Conservation (phyloP, 108 stramenopile species). For the Mediolabrus comicus region DNA sequence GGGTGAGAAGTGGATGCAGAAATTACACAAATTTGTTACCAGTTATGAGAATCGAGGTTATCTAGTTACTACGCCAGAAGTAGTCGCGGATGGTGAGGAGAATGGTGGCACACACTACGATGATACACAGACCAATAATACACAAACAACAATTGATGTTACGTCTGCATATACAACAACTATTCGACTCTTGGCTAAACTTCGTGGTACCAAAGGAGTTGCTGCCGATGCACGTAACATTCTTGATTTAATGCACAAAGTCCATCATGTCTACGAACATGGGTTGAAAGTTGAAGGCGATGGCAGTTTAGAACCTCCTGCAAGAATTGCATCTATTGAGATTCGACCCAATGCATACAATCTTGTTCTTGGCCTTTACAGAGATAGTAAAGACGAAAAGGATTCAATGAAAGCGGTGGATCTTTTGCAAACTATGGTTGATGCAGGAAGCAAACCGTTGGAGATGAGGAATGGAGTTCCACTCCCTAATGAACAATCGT, state of each 20-base stretch:
- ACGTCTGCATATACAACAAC: constrained; percentile 44
- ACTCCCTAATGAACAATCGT: constrained; percentile 42
- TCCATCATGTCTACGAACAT: constrained; percentile 13
- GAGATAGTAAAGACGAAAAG: constrained; percentile 30
- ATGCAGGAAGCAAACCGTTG: constrained; percentile 19
- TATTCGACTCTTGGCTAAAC: constrained; percentile 27
- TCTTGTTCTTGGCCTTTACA: constrained; percentile 34
- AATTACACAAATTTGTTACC: constrained; percentile 34
- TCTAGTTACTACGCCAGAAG: not conserved
- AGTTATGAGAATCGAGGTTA: constrained; percentile 23
- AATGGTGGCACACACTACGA: not conserved
- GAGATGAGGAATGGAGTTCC: constrained; percentile 25
- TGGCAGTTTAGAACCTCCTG: not conserved
- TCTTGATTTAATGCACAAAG: constrained; percentile 37
- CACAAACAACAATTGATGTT: constrained; percentile 29
- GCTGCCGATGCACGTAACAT: constrained; percentile 32
- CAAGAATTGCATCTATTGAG: constrained; percentile 36
- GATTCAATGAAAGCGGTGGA: constrained; percentile 33
- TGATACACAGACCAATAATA: not conserved
- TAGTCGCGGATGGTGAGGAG: not conserved
- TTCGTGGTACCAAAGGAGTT: constrained; percentile 29
- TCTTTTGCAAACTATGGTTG: constrained; percentile 42
- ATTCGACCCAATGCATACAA: constrained; percentile 44
- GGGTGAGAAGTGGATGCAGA: constrained; percentile 29
- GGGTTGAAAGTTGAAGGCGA: constrained; percentile 10